Percentiles rank a stretch among this genome's conserved stretches.
Evolutionary conservation across 2,329 filamentous ascomycete genomes (phyloP).

Genomic region (Hypoxylon sp.): DNA sequence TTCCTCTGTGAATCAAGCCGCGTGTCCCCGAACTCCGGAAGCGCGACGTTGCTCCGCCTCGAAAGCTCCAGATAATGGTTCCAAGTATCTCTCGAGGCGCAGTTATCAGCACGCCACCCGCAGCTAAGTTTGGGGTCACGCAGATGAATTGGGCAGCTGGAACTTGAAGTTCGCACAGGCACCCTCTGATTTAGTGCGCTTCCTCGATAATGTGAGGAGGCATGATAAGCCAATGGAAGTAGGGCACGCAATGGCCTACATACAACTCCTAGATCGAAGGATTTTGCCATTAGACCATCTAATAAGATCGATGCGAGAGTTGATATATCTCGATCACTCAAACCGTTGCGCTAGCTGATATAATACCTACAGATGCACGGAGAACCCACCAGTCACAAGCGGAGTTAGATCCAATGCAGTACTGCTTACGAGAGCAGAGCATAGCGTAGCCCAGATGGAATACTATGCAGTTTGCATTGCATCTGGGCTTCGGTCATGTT

Average conservation of each 20-base stretch:
- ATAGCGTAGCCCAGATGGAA: constrained; percentile 24
- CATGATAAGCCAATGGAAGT: background rate
- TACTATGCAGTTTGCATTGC: constrained; percentile 24
- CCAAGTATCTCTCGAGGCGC: background rate
- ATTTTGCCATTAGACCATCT: constrained; percentile 11
- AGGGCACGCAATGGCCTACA: constrained; percentile 24
- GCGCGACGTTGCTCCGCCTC: constrained; percentile 23
- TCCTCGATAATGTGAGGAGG: constrained; percentile 12
- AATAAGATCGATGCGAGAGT: constrained; percentile 11
- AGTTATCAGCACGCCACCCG: background rate
- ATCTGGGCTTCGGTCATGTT: constrained; percentile 22
- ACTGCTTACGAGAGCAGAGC: constrained; percentile 39
- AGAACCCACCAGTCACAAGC: constrained; percentile 26
- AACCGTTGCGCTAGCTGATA: constrained; percentile 24
- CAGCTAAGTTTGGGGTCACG: constrained; percentile 8
- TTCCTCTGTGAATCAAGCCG: constrained; percentile 7
- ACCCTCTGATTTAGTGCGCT: constrained; percentile 4
- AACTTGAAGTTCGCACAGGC: background rate
- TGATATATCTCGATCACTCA: constrained; percentile 13
- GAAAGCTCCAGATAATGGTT: background rate
- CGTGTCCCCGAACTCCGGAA: constrained; percentile 17
- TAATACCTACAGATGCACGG: constrained; percentile 27
- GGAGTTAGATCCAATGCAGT: constrained; percentile 35
- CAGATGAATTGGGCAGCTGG: background rate
- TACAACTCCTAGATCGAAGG: constrained; percentile 7